A percentile compares a stretch with the other conserved stretches of the same genome.
These are phyloP conservation scores for Wallacemonas sp. DNA, from an alignment of 208 protist species.

Conservation along the genomic window DNA sequence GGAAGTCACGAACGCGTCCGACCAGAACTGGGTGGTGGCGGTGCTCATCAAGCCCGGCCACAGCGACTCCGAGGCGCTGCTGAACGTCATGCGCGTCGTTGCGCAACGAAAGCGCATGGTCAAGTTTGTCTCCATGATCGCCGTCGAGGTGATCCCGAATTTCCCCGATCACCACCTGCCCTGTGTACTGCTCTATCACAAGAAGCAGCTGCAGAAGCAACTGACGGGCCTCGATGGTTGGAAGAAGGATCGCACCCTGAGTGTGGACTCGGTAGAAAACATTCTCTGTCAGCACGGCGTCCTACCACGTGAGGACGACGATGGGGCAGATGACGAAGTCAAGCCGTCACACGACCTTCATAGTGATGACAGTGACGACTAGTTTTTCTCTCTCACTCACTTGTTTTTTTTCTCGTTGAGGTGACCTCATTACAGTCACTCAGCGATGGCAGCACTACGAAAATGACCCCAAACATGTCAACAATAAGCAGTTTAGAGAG, in stretches of 20 bases:
- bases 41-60: conserved; percentile 71
- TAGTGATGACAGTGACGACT: conserved; percentile 10
- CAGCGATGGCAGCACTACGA: too few species aligned
- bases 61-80: conserved; percentile 75
- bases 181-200: conserved; percentile 82
- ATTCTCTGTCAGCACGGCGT: conserved; percentile 51
- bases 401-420: not conserved
- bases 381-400: not conserved
- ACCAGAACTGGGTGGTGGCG: conserved; percentile 65
- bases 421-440: too few species aligned
- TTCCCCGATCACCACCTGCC: conserved; percentile 81
- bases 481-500: too few species aligned
- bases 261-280: conserved; percentile 48
- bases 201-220: conserved; percentile 67
- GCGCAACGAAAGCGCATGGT: conserved; percentile 68
- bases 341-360: not conserved
- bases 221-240: conserved; percentile 70
- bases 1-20: conserved; percentile 85
- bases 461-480: too few species aligned
- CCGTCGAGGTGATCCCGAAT: conserved; percentile 76
- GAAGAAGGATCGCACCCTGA: conserved; percentile 42
- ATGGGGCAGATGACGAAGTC: conserved; percentile 20
- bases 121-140: conserved; percentile 88
- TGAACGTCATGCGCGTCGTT: conserved; percentile 66
- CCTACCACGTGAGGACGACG: conserved; percentile 35